Conservation (phyloP, 1,284 basidiomycete species). For the Melanopsichium pennsylvanicum region DNA sequence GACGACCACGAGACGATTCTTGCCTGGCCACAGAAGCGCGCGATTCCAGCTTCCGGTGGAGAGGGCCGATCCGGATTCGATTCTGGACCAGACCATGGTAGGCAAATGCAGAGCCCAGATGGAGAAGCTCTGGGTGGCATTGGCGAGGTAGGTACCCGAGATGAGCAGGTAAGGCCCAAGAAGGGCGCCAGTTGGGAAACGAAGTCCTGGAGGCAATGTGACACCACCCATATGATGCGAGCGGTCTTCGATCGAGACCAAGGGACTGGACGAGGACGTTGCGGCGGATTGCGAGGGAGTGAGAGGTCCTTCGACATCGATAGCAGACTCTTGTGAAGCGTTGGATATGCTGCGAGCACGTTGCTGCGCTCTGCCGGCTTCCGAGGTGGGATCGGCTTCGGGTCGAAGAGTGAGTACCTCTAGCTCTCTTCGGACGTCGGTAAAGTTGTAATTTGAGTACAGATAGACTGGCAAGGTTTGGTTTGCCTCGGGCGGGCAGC, state of each 20-base stretch:
- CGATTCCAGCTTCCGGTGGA: conserved; percentile 58
- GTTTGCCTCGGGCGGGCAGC: conserved; percentile 9
- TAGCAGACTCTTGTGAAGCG: conserved; percentile 36
- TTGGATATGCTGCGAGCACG: conserved; percentile 25
- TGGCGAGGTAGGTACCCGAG: conserved; percentile 61
- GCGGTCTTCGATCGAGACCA: conserved; percentile 42
- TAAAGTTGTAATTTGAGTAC: conserved; percentile 63
- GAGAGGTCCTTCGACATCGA: conserved; percentile 33
- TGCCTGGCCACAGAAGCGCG: conserved; percentile 51
- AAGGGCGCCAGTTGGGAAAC: conserved; percentile 58
- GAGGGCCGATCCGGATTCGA: conserved; percentile 55
- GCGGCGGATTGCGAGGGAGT: conserved; percentile 19
- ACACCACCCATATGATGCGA: conserved; percentile 52
- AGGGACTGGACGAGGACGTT: conserved; percentile 8
- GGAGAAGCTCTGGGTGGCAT: conserved; percentile 60
- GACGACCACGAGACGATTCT: conserved; percentile 55
- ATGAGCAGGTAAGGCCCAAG: conserved; percentile 56
- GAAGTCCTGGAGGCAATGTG: conserved; percentile 59
- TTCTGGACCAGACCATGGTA: conserved; percentile 56
- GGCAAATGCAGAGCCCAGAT: conserved; percentile 60
- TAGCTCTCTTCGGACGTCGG: conserved; percentile 60
- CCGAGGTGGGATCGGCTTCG: neutral
- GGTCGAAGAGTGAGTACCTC: conserved; percentile 43
- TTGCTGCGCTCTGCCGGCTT: conserved; percentile 1
- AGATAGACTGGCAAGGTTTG: conserved; percentile 49